A percentile compares a stretch with the other conserved stretches of the same genome.
Evolutionary conservation across 129 eudicot genomes (phyloP).

Genomic region (Smallanthus sonchifolius): DNA sequence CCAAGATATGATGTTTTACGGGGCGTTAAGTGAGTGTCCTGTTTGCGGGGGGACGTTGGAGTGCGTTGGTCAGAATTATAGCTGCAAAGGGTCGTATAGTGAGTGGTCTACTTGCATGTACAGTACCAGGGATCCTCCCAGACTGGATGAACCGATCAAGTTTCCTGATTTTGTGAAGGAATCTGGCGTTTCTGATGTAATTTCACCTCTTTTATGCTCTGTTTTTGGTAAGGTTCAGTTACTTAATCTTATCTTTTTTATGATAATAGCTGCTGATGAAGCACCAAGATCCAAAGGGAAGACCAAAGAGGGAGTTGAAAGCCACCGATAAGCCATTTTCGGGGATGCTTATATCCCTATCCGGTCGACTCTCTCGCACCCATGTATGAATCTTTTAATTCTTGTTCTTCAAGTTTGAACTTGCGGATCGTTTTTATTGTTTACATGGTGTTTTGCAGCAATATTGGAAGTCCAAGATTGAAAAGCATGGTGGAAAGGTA

Average conservation of each 20-base stretch:
- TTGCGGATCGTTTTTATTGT: not conserved
- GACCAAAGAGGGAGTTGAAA: slow-evolving; percentile 28
- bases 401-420: not conserved
- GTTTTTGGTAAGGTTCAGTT: not conserved
- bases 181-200: slow-evolving; percentile 55
- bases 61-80: slow-evolving; percentile 30
- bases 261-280: slow-evolving; percentile 45
- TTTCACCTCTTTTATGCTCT: not conserved
- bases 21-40: slow-evolving; percentile 57
- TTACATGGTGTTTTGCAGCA: slow-evolving; percentile 38
- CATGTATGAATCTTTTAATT: slow-evolving; percentile 41
- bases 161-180: slow-evolving; percentile 55
- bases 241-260: not conserved
- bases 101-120: slow-evolving; percentile 85
- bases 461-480: slow-evolving; percentile 67
- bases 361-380: slow-evolving; percentile 71
- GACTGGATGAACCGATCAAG: slow-evolving; percentile 41
- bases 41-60: slow-evolving; percentile 53
- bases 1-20: slow-evolving; percentile 73
- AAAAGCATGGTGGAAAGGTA: slow-evolving; percentile 80
- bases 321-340: slow-evolving; percentile 49
- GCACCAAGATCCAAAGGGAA: slow-evolving; percentile 36
- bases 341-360: slow-evolving; percentile 67
- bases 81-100: slow-evolving; percentile 56
- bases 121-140: slow-evolving; percentile 49